Base-by-base conservation (phyloP, 768 basidiomycete species). In the Tulasnella sp. region DNA sequence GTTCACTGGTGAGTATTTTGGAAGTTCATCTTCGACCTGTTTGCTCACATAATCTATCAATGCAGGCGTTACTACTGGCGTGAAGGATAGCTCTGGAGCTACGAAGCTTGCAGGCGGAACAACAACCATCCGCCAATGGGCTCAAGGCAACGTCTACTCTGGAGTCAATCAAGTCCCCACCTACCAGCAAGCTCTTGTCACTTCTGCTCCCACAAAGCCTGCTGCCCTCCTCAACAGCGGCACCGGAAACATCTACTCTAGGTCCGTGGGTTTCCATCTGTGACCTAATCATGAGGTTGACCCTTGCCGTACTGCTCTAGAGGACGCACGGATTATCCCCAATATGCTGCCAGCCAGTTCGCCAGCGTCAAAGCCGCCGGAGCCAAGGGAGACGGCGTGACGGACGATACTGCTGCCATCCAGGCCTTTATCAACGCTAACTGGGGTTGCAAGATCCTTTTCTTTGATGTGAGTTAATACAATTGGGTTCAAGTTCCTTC, bases 371-470 rank as follows among this genome's bases (percentile, higher is more conserved):
- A 34, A 15, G 48, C n/a, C 7, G 24, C 51, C 7, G 26, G 26
- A 9, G 51, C 51, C 23, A 27, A 9, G 4, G 51, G 51, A 8
- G 86, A 90, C 66, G 88, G 88, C 17, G 66, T 67, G 24, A 84
- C 85, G 4, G 88, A 91, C 68, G 88, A 91, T 67, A 88, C 87
- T 0, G 74, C 72, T 34, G 85, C 83, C 17, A 72, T 90, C 21
- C 76, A 82, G 63, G 73, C 74, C 3, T 73, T 87, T 17, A 78
- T 90, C 61, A 66, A 76, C 51, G 70, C 79, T 86, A 86, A 76
- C 67, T 73, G 83, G 24, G 83, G 82, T 4, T 82, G 83, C 73
- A 88, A 85, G 68, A 84, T 91, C 65, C 83, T 90, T 51, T 90
- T 86, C 75, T 80, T 90, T 67, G 88, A 90, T 65, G n/a, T n/a